Conservation (phyloP, 768 basidiomycete species). For the Hericium coralloides region DNA sequence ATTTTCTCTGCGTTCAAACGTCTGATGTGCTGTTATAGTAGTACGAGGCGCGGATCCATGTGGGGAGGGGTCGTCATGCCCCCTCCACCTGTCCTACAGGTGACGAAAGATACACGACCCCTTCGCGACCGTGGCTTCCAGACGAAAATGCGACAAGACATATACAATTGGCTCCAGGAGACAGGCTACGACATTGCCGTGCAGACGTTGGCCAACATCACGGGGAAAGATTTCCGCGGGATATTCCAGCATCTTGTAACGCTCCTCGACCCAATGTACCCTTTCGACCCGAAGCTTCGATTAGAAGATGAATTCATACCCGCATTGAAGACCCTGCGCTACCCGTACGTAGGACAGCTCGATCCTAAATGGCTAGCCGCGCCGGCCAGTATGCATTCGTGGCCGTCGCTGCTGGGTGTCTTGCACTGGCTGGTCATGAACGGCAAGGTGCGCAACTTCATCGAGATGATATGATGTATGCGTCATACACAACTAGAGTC, state of each 20-base stretch:
- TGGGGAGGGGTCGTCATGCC: conserved; percentile 47
- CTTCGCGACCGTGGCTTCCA: conserved; percentile 72
- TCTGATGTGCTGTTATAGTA: conserved; percentile 29
- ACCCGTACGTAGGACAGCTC: conserved; percentile 72
- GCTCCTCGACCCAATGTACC: conserved; percentile 62
- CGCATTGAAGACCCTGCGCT: conserved; percentile 65
- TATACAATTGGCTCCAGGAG: conserved; percentile 57
- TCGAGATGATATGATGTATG: not conserved
- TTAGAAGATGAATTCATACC: conserved; percentile 80
- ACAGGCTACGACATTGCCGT: conserved; percentile 61
- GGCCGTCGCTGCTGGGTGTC: conserved; percentile 82
- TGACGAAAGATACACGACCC: conserved; percentile 66
- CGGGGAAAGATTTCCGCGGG: conserved; percentile 76
- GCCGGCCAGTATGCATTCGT: conserved; percentile 85
- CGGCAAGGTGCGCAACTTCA: conserved; percentile 53
- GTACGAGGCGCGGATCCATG: conserved; percentile 66
- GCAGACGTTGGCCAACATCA: conserved; percentile 66
- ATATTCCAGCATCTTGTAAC: conserved; percentile 76
- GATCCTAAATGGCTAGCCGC: conserved; percentile 84
- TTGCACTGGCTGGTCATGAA: conserved; percentile 89
- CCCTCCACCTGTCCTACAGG: conserved; percentile 43
- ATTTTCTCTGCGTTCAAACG: not conserved
- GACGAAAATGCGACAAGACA: conserved; percentile 66
- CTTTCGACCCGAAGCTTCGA: conserved; percentile 42
- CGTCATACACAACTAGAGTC: not conserved